Conservation (phyloP, 306 rosid genomes). For the Vigna radiata region DNA sequence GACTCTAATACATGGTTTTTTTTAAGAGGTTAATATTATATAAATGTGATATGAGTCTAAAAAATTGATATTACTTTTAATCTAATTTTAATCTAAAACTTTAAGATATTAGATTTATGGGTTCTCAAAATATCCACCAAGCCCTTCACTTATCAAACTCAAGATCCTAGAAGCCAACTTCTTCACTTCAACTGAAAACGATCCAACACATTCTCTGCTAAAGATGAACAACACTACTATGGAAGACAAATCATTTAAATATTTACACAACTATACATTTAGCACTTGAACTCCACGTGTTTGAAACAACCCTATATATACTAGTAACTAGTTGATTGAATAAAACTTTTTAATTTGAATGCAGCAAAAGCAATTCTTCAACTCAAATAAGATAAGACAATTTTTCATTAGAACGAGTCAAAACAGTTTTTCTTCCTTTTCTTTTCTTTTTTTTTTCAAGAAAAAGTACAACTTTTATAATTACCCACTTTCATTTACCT, state of each 20-base stretch:
- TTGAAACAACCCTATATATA: too few relatives aligned
- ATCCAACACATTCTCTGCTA: slow-evolving; percentile 37
- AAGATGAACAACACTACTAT: not conserved
- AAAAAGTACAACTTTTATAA: not conserved
- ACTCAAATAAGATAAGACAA: not conserved
- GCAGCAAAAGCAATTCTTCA: not conserved
- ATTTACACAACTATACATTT: too few relatives aligned
- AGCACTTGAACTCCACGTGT: too few relatives aligned
- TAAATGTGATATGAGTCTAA: too few relatives aligned
- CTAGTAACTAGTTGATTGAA: not conserved
- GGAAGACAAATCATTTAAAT: too few relatives aligned
- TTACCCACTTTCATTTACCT: not conserved
- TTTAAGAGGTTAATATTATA: too few relatives aligned
- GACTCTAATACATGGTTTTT: too few relatives aligned
- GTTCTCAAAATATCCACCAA: slow-evolving; percentile 42
- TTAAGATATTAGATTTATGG: too few relatives aligned
- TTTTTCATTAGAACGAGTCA: not conserved
- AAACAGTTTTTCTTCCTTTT: not conserved
- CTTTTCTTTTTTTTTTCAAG: not conserved
- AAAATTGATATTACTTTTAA: too few relatives aligned
- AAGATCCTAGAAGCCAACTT: slow-evolving; percentile 40
- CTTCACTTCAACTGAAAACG: slow-evolving; percentile 40
- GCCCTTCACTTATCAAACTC: slow-evolving; percentile 44
- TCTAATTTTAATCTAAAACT: too few relatives aligned
- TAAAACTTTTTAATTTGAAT: not conserved